Conservation (phyloP, 441 rosid species). For the Kokia cookei region DNA sequence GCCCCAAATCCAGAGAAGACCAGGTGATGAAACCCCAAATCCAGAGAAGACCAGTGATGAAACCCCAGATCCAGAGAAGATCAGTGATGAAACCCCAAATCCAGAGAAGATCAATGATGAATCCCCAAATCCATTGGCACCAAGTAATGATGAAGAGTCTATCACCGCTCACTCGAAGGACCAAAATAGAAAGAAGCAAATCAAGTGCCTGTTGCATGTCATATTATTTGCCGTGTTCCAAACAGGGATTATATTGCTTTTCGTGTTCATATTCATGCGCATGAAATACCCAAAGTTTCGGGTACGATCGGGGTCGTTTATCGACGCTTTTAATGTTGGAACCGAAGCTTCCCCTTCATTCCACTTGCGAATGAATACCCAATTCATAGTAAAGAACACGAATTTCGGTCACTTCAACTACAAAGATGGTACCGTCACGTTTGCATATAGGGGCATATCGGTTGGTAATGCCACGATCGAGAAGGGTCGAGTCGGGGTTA, state of each 20-base stretch:
- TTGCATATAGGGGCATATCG: slow-evolving; percentile 11
- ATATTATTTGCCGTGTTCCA: background rate
- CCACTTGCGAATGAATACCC: slow-evolving; percentile 4
- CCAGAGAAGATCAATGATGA: background rate
- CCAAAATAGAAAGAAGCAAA: background rate
- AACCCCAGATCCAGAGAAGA: background rate
- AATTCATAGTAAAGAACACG: slow-evolving; percentile 18
- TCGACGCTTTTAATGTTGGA: background rate
- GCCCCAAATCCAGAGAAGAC: no score
- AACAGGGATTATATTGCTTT: background rate
- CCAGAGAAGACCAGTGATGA: no score
- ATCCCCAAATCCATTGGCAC: background rate
- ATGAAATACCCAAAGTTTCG: background rate
- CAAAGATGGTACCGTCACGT: slow-evolving; percentile 1
- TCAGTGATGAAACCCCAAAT: background rate
- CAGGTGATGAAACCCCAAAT: no score
- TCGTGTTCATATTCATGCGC: background rate
- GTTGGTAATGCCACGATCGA: slow-evolving; percentile 13
- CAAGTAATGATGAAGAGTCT: background rate
- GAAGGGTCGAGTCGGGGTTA: slow-evolving; percentile 8
- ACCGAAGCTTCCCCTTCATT: slow-evolving; percentile 5
- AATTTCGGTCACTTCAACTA: slow-evolving; percentile 22
- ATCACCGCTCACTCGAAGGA: background rate
- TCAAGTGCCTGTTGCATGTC: background rate
- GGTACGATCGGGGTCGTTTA: background rate